phyloP scores from a whole-genome alignment of 495 filamentous ascomycete genomes.

The Aspergillus cristatus region DNA sequence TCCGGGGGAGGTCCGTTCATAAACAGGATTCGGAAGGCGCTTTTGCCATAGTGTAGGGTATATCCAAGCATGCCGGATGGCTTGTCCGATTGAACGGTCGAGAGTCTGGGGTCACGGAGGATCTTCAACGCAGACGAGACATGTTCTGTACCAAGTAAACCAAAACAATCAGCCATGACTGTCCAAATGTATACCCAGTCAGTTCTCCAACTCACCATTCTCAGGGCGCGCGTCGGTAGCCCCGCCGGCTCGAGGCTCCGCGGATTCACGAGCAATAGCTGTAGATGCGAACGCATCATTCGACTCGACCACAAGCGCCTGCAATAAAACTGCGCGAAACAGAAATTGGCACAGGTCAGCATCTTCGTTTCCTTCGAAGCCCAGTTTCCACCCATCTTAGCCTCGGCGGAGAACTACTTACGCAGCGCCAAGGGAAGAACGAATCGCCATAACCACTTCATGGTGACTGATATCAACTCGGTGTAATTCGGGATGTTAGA shows the following conservation, averaged over 20 bases:
- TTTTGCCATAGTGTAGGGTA: constrained; percentile 38
- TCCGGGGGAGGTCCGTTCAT: constrained; percentile 36
- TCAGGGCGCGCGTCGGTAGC: constrained; percentile 13
- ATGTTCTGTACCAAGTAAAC: constrained; percentile 16
- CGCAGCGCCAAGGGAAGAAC: constrained; percentile 33
- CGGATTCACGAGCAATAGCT: constrained; percentile 10
- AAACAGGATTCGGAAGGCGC: constrained; percentile 40
- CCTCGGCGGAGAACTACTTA: constrained; percentile 15
- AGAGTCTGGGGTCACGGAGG: constrained; percentile 24
- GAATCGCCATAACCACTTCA: constrained; percentile 31
- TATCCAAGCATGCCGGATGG: constrained; percentile 37
- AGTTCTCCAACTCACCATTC: constrained; percentile 21
- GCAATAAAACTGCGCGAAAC: constrained; percentile 24
- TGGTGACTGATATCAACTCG: constrained; percentile 21
- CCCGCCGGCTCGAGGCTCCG: constrained; percentile 8
- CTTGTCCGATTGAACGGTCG: constrained; percentile 21
- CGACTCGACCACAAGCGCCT: constrained; percentile 23
- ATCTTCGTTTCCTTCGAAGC: constrained; percentile 6
- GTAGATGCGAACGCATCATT: constrained; percentile 11
- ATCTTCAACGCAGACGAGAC: constrained; percentile 27
- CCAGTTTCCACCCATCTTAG: constrained; percentile 13
- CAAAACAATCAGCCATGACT: constrained; percentile 2
- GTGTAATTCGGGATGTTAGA: constrained; percentile 16
- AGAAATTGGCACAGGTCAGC: no score
- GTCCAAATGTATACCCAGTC: not conserved